Percentiles rank a stretch among this genome's conserved stretches.
Evolutionary conservation across 305 asterid species (phyloP).

Genomic region (Fraxinus dipetala): DNA sequence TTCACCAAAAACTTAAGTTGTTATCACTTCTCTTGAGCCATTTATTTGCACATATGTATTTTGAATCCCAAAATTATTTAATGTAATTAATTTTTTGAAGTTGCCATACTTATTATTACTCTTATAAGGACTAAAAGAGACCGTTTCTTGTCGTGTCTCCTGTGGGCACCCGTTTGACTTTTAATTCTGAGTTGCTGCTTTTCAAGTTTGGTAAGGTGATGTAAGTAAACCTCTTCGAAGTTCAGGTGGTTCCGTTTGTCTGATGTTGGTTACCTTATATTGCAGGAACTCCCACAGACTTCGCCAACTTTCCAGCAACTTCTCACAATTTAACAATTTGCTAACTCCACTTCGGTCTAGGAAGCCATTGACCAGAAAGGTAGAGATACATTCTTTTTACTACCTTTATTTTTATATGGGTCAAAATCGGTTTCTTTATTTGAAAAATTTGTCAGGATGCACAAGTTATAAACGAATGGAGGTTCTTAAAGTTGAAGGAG

Average conservation of each 20-base stretch:
- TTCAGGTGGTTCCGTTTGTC: not conserved
- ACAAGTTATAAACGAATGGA: slow-evolving; percentile 78
- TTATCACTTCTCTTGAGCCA: not conserved
- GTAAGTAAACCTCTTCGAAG: slow-evolving; percentile 8
- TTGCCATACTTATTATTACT: not conserved
- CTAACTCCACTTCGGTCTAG: slow-evolving; percentile 62
- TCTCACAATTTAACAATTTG: slow-evolving; percentile 80
- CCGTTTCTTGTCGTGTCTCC: not conserved
- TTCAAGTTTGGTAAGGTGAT: not conserved
- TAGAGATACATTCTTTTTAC: slow-evolving; percentile 20
- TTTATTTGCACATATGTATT: slow-evolving; percentile 7
- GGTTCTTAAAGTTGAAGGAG: slow-evolving; percentile 82
- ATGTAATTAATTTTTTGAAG: not conserved
- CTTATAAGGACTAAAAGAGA: not conserved
- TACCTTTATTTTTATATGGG: slow-evolving; percentile 14
- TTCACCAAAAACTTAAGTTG: not conserved
- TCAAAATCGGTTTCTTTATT: slow-evolving; percentile 12
- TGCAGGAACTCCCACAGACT: slow-evolving; percentile 64
- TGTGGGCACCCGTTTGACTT: not conserved
- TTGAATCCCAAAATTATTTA: slow-evolving; percentile 9
- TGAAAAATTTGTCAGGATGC: slow-evolving; percentile 58
- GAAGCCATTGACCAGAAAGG: slow-evolving; percentile 87
- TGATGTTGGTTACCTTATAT: slow-evolving; percentile 4
- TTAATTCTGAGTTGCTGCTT: not conserved
- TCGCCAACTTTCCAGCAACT: slow-evolving; percentile 83